Evolutionary conservation across 1,284 basidiomycete genomes (phyloP), one percentile per base, ranked within the genome.

Genomic region (Puccinia hordei): DNA sequence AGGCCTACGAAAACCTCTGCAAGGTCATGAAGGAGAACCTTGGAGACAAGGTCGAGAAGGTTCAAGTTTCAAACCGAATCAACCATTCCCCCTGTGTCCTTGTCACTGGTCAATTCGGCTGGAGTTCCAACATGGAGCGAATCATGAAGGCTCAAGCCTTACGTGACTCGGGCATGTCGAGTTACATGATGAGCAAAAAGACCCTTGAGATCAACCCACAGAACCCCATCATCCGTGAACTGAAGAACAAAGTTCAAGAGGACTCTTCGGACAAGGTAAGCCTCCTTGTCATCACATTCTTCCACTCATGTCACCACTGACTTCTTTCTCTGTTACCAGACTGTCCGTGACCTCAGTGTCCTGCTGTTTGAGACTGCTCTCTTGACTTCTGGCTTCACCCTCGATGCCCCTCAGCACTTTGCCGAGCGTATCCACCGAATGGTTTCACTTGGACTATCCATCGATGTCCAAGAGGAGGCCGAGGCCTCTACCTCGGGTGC

Each of bases 121-220:
- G 97, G 97, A 98, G 95, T 68, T 95, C 95, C 83, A 98, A 98
- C 90, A 98, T 98, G 95, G 92, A 98, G 88, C 93, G 96, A 87
- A 98, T 99, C 90, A 99, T 99, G 97, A 98, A 98, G 89, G 95
- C 96, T 22, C 97, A 99, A 88, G 96, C 96, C 68, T 92, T 98
- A 81, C 93, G 96, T 84, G 96, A 99, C 87, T 95, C 95, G 33
- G 95, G 93, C 82, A 98, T 99, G 96, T 98, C 95, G 44, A 95
- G 94, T 68, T 98, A 98, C 90, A 83, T 83, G 83, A 93, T 93
- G 49, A 93, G 92, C 83, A 98, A 98, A 91, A 98, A 98, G 92
- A 98, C 96, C 24, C 90, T 99, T 83, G 96, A 99, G 89, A 90
- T 99, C 84, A 98, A 99, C 91, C 93, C 95, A 24, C 87, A 87